These are phyloP conservation scores for Malassezia brasiliensis DNA, from an alignment of 1,284 basidiomycete genomes.

Conservation along the genomic window DNA sequence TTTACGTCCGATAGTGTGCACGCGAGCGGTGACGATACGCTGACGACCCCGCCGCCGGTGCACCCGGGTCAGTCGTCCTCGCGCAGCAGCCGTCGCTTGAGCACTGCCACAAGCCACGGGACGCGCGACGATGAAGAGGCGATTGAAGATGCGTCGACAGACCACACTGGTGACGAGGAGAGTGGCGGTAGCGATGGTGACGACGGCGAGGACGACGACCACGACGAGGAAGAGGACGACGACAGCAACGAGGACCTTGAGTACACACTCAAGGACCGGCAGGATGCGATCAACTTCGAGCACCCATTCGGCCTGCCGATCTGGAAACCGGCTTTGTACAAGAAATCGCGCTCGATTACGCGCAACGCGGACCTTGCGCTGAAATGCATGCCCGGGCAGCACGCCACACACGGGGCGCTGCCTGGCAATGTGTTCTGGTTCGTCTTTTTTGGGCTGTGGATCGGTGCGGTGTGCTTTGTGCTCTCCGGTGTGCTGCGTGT, in stretches of 20 bases:
- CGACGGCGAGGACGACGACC: not conserved
- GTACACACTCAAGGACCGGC: constrained; percentile 85
- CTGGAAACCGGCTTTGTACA: constrained; percentile 99
- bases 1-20: constrained; percentile 1
- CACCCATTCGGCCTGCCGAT: constrained; percentile 98
- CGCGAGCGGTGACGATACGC: not conserved
- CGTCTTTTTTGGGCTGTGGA: constrained; percentile 71
- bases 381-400: constrained; percentile 80
- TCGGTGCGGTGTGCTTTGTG: constrained; percentile 63
- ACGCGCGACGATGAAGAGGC: not conserved
- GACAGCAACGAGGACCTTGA: constrained; percentile 58
- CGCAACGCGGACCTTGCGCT: constrained; percentile 89
- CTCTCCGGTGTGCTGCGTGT: constrained; percentile 63
- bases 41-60: not conserved
- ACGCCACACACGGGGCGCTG: constrained; percentile 77
- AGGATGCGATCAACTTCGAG: constrained; percentile 93
- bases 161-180: not conserved
- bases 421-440: constrained; percentile 88
- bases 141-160: not conserved
- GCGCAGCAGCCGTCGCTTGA: not conserved
- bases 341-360: constrained; percentile 91
- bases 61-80: not conserved
- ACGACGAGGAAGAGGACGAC: constrained; percentile 10
- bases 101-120: not conserved
- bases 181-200: not conserved